Evolutionary conservation across 192 early-diverging fungal genomes (phyloP).

Genomic region (Dissophora ornata): DNA sequence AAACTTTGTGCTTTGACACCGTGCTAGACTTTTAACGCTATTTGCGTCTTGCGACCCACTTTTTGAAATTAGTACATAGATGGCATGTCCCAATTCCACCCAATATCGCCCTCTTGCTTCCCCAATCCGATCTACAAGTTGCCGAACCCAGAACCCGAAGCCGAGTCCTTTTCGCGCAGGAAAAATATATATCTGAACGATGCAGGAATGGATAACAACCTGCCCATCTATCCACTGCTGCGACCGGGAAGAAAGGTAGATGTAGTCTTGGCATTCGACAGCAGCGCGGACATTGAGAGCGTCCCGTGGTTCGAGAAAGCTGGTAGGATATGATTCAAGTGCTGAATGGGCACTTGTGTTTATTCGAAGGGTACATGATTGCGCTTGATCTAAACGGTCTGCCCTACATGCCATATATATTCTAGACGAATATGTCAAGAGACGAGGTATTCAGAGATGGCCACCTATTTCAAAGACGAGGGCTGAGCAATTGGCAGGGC

Average conservation of each 20-base stretch:
- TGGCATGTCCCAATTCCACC: constrained; percentile 64
- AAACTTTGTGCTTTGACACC: too few relatives aligned
- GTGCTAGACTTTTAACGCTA: too few relatives aligned
- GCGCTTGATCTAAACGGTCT: too few relatives aligned
- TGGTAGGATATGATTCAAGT: constrained; percentile 15
- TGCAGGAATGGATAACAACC: constrained; percentile 85
- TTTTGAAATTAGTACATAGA: constrained; percentile 56
- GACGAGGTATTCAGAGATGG: constrained; percentile 68
- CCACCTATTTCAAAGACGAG: constrained; percentile 57
- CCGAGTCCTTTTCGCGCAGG: constrained; percentile 28
- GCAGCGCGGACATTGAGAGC: constrained; percentile 76
- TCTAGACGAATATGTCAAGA: constrained; percentile 69
- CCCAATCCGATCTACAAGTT: constrained; percentile 75
- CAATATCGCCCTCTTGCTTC: constrained; percentile 74
- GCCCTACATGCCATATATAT: too few relatives aligned
- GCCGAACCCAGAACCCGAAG: constrained; percentile 46
- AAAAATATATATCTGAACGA: constrained; percentile 72
- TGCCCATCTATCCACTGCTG: constrained; percentile 79
- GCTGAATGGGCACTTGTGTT: neutral
- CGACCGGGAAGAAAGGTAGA: constrained; percentile 75
- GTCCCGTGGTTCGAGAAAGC: constrained; percentile 72
- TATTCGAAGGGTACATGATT: too few relatives aligned
- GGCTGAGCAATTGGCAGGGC: constrained; percentile 36
- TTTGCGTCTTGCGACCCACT: too few relatives aligned
- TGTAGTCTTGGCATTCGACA: constrained; percentile 78